Evolutionary conservation across 1,139 yeast species (phyloP).

Genomic region (Taphrina communis): DNA sequence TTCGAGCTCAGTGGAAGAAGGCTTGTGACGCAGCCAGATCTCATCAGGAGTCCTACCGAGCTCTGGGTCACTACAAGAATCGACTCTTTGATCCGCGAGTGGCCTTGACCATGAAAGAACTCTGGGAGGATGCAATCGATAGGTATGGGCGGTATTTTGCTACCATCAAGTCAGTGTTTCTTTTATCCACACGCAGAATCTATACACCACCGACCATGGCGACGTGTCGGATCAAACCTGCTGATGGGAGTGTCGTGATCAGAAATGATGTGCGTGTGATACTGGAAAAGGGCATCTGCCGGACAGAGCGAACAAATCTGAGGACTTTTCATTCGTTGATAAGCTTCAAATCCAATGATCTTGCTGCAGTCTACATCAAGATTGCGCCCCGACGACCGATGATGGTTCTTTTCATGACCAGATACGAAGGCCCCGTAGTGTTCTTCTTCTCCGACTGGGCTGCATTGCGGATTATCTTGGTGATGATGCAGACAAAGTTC

Average conservation of each 20-base stretch:
- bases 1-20: neutral
- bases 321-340: neutral
- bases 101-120: slow-evolving; percentile 1
- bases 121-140: neutral
- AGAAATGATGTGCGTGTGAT: slow-evolving; percentile 3
- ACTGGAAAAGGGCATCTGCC: slow-evolving; percentile 2
- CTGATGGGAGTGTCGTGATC: neutral
- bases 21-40: slow-evolving; percentile 6
- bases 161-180: neutral
- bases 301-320: neutral
- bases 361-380: neutral
- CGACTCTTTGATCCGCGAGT: slow-evolving; percentile 1
- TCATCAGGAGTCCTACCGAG: neutral
- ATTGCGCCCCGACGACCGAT: neutral
- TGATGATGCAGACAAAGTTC: slow-evolving; percentile 9
- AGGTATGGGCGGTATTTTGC: neutral
- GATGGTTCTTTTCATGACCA: slow-evolving; percentile 8
- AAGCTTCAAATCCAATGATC: slow-evolving; percentile 8
- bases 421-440: slow-evolving; percentile 2
- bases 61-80: neutral
- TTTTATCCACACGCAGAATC: neutral
- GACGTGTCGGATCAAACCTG: neutral
- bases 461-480: slow-evolving; percentile 1
- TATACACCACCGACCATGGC: neutral
- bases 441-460: slow-evolving; percentile 4